Percentiles rank a stretch among this genome's conserved stretches.
These are phyloP conservation scores for Candida dubliniensis DNA, from an alignment of 1,139 yeast genomes.

Conservation along the genomic window DNA sequence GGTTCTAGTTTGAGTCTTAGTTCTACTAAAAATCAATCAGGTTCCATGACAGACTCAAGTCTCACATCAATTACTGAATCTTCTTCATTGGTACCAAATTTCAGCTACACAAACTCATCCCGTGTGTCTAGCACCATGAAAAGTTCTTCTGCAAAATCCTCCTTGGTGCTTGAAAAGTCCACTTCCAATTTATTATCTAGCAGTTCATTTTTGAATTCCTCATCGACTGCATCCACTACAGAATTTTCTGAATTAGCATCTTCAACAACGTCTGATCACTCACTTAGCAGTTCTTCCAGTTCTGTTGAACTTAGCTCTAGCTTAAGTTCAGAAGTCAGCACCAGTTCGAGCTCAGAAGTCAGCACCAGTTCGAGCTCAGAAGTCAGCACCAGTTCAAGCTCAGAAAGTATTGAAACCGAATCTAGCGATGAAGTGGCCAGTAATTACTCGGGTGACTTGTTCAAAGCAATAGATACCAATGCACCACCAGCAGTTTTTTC, in stretches of 20 bases:
- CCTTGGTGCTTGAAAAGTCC: not conserved
- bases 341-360: too few relatives aligned
- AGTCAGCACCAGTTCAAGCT: not conserved
- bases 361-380: not conserved
- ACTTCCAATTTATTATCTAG: not conserved
- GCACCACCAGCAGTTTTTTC: conserved; percentile 53
- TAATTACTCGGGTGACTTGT: conserved; percentile 39
- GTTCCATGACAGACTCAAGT: not conserved
- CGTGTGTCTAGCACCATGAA: not conserved
- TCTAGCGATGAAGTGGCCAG: conserved; percentile 14
- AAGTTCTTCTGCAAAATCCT: not conserved
- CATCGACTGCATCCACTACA: conserved; percentile 2
- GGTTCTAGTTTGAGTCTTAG: not conserved
- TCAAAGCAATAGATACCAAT: conserved; percentile 47
- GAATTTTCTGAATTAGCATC: conserved; percentile 1
- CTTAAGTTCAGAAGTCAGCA: too few relatives aligned
- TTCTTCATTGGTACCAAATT: conserved; percentile 1
- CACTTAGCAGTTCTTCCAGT: not conserved
- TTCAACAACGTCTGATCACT: too few relatives aligned
- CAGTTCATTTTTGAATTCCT: not conserved
- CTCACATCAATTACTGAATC: not conserved
- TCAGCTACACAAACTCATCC: not conserved
- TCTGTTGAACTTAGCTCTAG: not conserved
- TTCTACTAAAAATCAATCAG: not conserved
- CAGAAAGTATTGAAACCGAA: not conserved